These are phyloP conservation scores for Acer negundo DNA, from an alignment of 345 rosid species.

Conservation along the genomic window DNA sequence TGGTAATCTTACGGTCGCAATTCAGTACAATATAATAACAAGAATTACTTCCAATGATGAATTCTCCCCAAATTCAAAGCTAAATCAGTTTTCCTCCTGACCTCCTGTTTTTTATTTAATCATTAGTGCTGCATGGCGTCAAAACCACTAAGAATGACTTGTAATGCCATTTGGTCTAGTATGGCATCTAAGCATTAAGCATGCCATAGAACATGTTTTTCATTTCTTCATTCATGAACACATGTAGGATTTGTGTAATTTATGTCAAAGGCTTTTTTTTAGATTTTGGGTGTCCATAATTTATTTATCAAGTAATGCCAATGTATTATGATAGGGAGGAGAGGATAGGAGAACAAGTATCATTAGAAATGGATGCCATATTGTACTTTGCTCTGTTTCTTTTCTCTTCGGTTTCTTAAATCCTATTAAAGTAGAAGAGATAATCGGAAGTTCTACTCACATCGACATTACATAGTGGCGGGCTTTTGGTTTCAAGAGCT, in stretches of 20 bases:
- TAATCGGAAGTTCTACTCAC: not conserved
- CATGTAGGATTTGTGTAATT: constrained; percentile 5
- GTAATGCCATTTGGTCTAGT: not conserved
- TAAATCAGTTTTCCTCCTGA: not conserved
- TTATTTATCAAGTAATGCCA: not conserved
- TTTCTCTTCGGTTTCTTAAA: not conserved
- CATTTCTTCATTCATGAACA: not conserved
- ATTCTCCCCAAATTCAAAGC: not conserved
- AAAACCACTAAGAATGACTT: not conserved
- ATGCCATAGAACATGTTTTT: not conserved
- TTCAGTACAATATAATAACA: not conserved
- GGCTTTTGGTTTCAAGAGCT: not conserved
- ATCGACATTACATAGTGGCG: not conserved
- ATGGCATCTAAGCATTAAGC: not conserved
- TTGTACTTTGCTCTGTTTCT: not conserved
- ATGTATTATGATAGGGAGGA: not conserved
- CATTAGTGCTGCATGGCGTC: not conserved
- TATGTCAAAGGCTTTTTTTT: not conserved
- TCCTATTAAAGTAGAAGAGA: not conserved
- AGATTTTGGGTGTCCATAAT: not conserved
- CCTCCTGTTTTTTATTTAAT: not conserved
- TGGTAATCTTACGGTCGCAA: not conserved
- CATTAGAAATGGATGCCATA: not conserved
- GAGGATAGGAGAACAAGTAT: constrained; percentile 9
- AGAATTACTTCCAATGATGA: not conserved